Evolutionary conservation across 2,329 filamentous ascomycete species (phyloP).

Genomic region (Colletotrichum theobromicola): DNA sequence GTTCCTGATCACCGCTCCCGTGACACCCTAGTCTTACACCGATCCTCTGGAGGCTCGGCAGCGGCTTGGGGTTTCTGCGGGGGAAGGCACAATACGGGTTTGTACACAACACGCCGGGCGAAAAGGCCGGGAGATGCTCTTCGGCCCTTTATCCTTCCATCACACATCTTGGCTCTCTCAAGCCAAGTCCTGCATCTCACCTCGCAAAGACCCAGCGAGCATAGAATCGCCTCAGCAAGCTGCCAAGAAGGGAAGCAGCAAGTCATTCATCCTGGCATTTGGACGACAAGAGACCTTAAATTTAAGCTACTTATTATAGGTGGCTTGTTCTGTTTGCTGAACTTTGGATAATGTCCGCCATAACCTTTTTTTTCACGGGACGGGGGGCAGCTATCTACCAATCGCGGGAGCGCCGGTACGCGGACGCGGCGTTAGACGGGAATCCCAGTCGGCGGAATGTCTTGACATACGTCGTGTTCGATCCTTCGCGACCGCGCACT

Average conservation of each 20-base stretch:
- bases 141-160: background rate
- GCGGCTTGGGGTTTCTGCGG: background rate
- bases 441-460: background rate
- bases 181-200: background rate
- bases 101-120: background rate
- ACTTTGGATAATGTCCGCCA: background rate
- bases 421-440: background rate
- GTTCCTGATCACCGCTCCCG: background rate
- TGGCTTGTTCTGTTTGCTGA: background rate
- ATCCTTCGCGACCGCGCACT: background rate
- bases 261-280: background rate
- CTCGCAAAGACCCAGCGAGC: background rate
- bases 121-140: background rate
- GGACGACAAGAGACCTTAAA: background rate
- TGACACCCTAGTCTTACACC: constrained; percentile 6
- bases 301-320: background rate
- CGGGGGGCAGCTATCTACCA: background rate
- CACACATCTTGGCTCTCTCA: background rate
- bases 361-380: background rate
- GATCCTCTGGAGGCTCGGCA: background rate
- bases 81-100: background rate
- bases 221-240: background rate
- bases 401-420: background rate
- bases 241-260: background rate
- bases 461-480: constrained; percentile 18